phyloP scores from a whole-genome alignment of 2,329 filamentous ascomycete species.

The Pseudogymnoascus sp. region DNA sequence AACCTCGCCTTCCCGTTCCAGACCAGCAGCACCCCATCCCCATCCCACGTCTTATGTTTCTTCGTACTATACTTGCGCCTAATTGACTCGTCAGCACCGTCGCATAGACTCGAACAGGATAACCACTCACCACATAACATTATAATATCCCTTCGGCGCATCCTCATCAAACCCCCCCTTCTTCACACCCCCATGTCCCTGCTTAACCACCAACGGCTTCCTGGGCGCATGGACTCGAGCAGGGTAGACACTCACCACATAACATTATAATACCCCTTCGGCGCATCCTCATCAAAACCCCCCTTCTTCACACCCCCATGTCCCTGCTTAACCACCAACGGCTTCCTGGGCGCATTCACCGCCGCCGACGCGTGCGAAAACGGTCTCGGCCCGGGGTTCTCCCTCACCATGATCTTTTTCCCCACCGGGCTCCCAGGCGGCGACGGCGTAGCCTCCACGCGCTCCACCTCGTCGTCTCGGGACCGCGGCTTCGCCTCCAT shows the following conservation, averaged over 20 bases:
- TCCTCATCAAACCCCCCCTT: constrained; percentile 12
- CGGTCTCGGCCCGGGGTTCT: background rate
- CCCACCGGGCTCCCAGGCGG: background rate
- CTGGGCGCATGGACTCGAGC: background rate
- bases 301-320: background rate
- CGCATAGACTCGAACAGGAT: background rate
- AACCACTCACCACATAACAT: constrained; percentile 25
- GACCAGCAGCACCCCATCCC: constrained; percentile 57
- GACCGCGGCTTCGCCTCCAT: background rate
- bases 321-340: constrained; percentile 18
- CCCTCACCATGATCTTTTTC: background rate
- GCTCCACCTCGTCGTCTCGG: background rate
- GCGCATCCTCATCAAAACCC: constrained; percentile 16
- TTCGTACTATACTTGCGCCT: constrained; percentile 63
- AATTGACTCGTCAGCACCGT: background rate
- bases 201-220: too few species aligned
- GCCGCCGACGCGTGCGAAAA: constrained; percentile 12
- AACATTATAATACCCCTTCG: constrained; percentile 24
- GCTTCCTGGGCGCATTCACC: constrained; percentile 23
- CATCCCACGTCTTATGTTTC: constrained; percentile 72
- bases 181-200: background rate
- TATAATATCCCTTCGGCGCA: constrained; percentile 22
- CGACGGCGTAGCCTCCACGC: background rate
- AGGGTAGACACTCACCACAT: constrained; percentile 20
- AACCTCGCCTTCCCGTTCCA: constrained; percentile 49